A percentile compares a stretch with the other conserved stretches of the same genome.
These are phyloP conservation scores for Pseudogymnoascus sp. DNA, from an alignment of 2,329 filamentous ascomycete genomes.

Conservation along the genomic window DNA sequence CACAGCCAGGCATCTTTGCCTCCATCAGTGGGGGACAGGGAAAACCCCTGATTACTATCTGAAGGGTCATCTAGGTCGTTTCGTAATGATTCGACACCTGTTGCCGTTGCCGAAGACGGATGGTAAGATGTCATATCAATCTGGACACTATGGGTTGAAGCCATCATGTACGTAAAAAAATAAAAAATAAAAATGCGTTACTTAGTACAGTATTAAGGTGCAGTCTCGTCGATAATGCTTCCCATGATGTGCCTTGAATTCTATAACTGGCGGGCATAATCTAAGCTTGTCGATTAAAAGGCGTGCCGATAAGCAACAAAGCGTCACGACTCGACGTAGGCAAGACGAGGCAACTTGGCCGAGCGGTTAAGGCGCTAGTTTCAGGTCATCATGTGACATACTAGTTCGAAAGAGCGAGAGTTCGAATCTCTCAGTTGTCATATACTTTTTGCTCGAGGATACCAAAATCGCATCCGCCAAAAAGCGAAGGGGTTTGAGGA, in stretches of 20 bases:
- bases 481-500: too few species aligned
- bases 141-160: neutral
- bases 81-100: neutral
- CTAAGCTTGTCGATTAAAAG: neutral
- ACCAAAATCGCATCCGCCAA: too few species aligned
- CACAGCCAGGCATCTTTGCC: conserved; percentile 39
- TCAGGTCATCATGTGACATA: conserved; percentile 18
- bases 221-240: neutral
- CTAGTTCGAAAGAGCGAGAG: conserved; percentile 27
- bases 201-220: neutral
- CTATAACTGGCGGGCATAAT: too few species aligned
- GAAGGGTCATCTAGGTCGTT: neutral
- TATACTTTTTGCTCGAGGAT: too few species aligned
- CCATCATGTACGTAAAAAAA: neutral
- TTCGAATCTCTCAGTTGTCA: conserved; percentile 26
- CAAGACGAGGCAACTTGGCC: conserved; percentile 20
- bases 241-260: neutral
- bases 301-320: neutral
- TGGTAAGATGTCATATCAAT: neutral
- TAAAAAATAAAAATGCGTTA: neutral
- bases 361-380: conserved; percentile 26
- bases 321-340: neutral
- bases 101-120: neutral
- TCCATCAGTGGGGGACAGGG: conserved; percentile 25
- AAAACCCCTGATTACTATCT: neutral